These are phyloP conservation scores for Pachyrhizus erosus DNA, from an alignment of 306 rosid species.

Conservation along the genomic window DNA sequence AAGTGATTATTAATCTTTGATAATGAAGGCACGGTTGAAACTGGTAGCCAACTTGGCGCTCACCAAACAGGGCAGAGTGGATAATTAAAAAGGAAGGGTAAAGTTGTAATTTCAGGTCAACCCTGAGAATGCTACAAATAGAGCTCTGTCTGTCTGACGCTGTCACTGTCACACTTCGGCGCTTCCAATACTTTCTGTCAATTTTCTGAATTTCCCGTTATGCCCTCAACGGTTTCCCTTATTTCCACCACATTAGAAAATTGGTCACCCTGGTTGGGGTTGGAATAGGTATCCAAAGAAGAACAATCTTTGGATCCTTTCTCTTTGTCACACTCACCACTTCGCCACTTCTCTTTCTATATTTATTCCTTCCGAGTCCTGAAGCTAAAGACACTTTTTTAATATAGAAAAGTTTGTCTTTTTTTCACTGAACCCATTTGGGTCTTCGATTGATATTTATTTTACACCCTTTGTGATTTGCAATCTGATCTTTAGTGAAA, in stretches of 20 bases:
- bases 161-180: constrained; percentile 28
- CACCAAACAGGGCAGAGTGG: constrained; percentile 38
- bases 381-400: constrained; percentile 31
- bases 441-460: constrained; percentile 8
- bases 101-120: constrained; percentile 2
- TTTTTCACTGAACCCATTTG: constrained; percentile 35
- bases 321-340: constrained; percentile 33
- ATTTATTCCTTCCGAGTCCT: constrained; percentile 25
- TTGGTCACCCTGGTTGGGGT: constrained; percentile 30
- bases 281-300: constrained; percentile 55
- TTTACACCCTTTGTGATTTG: constrained; percentile 42
- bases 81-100: constrained; percentile 24
- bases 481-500: constrained; percentile 34
- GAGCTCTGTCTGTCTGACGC: background rate
- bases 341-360: constrained; percentile 40
- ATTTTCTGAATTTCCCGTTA: constrained; percentile 28
- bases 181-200: constrained; percentile 30
- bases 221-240: constrained; percentile 36
- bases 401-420: constrained; percentile 25
- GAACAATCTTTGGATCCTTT: constrained; percentile 53
- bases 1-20: constrained; percentile 23
- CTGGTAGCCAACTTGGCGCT: constrained; percentile 27
- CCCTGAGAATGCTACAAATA: constrained; percentile 7
- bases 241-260: constrained; percentile 15
- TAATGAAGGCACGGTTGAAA: constrained; percentile 13